These are phyloP conservation scores for Aspergillus sp. DNA, from an alignment of 2,329 filamentous ascomycete species.

Conservation along the genomic window DNA sequence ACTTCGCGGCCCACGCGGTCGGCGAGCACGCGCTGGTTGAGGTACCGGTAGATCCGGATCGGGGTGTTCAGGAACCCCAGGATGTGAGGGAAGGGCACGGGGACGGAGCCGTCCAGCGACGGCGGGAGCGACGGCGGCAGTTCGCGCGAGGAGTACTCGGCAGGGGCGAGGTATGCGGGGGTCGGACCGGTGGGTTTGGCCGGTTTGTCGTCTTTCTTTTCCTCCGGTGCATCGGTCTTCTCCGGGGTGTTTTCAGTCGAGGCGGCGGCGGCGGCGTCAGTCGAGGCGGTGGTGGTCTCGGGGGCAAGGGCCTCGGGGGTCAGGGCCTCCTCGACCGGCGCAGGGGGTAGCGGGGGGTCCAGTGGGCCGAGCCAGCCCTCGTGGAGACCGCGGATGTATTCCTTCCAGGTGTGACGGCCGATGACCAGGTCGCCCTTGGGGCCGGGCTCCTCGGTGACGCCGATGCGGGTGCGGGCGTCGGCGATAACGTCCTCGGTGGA, in stretches of 20 bases:
- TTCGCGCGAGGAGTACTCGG: constrained; percentile 66
- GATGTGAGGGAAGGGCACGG: constrained; percentile 80
- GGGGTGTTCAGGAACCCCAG: constrained; percentile 91
- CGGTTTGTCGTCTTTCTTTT: constrained; percentile 48
- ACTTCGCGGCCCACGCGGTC: constrained; percentile 86
- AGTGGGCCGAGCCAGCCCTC: constrained; percentile 94
- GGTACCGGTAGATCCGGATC: constrained; percentile 79
- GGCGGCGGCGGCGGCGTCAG: constrained; percentile 19
- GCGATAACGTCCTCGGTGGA: constrained; percentile 62
- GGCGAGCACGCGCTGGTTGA: constrained; percentile 78
- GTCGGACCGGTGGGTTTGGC: constrained; percentile 58
- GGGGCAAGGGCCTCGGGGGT: constrained; percentile 4
- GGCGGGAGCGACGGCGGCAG: constrained; percentile 66
- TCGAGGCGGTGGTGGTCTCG: constrained; percentile 24
- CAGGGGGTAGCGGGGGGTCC: constrained; percentile 43
- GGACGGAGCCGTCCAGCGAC: constrained; percentile 69
- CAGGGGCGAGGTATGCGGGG: constrained; percentile 69
- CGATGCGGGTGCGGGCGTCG: constrained; percentile 62
- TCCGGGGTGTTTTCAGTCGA: constrained; percentile 33
- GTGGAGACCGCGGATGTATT: constrained; percentile 88
- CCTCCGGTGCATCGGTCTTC: constrained; percentile 50
- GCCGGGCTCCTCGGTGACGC: constrained; percentile 70
- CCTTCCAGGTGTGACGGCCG: constrained; percentile 93
- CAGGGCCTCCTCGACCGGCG: constrained; percentile 16
- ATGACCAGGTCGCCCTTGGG: constrained; percentile 82